Base-by-base conservation (phyloP, 208 protist genomes). In the Leishmania guyanensis region DNA sequence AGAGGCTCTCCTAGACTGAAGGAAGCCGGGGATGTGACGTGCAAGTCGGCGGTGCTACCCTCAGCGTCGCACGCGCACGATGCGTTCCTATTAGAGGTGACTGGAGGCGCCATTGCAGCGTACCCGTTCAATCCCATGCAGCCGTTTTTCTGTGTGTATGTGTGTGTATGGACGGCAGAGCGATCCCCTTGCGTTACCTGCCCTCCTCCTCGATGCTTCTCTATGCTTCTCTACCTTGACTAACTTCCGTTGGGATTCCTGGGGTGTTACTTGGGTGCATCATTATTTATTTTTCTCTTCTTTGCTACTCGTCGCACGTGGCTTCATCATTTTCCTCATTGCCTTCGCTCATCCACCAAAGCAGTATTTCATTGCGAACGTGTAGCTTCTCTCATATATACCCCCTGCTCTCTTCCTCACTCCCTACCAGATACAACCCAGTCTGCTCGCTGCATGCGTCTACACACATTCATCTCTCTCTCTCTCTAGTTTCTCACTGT, bases 401-500 rank as follows among this genome's bases (percentile, higher is more conserved):
- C 64, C 64, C 64, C 12, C 64, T 69, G n/a, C 26, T 36, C 64
- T 36, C 26, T 39, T 29, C 17, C 33, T 17, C 64, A 6, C 64
- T 29, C 17, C 33, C 16, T 36, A 46, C 64, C 10, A 22, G 58
- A 71, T 48, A 71, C 39, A 71, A 43, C 6, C 20, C 5, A 0
- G 16, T 39, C 6, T 39, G 22, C 66, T 3, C 39, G 48, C 66
- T 8, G 26, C 5, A 14, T n/a, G 26, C 5, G 48, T 9, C 4
- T 48, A n/a, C 66, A 71, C 64, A 10, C 17, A 50, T 33, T 26
- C 56, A 14, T 71, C 39, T 56, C 70, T 68, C 39, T 33, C 79
- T 58, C 79, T 51, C 71, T 76, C 46, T 81, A 9, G 58, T 76
- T n/a, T 75, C 29, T 10, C 46, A 22, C 78, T 46, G 16, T 6